These are phyloP conservation scores for Backusella psychrophila DNA, from an alignment of 192 early-diverging fungal species.

Conservation along the genomic window DNA sequence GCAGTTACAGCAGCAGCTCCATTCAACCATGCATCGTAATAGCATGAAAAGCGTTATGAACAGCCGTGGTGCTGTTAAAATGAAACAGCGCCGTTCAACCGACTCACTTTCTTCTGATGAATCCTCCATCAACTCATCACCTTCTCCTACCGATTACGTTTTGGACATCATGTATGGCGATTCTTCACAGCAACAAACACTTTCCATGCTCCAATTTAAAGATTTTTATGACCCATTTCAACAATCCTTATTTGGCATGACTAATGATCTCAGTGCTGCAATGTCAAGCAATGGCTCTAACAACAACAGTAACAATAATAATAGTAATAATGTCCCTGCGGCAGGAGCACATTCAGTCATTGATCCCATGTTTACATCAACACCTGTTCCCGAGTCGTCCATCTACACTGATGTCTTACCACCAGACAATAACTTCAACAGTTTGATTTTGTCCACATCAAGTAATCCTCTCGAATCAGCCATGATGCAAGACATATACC, in stretches of 20 bases:
- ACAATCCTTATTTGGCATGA: constrained; percentile 14
- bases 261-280: background rate
- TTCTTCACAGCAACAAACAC: constrained; percentile 9
- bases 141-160: constrained; percentile 34
- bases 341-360: background rate
- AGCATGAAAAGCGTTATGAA: background rate
- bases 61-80: constrained; percentile 8
- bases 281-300: constrained; percentile 4
- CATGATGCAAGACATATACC: background rate
- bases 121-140: constrained; percentile 33
- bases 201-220: constrained; percentile 24
- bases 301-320: background rate
- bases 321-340: background rate
- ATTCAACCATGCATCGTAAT: background rate
- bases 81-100: constrained; percentile 19
- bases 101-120: constrained; percentile 34
- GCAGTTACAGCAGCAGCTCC: background rate
- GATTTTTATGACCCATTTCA: constrained; percentile 18
- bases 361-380: background rate
- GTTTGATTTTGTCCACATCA: background rate
- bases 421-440: background rate
- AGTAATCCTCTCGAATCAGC: background rate
- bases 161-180: constrained; percentile 40
- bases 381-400: background rate
- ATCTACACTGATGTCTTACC: background rate